A percentile compares a stretch with the other conserved stretches of the same genome.
These are phyloP conservation scores for Ceratocystis diversiconidia DNA, from an alignment of 2,329 filamentous ascomycete genomes.

Conservation along the genomic window DNA sequence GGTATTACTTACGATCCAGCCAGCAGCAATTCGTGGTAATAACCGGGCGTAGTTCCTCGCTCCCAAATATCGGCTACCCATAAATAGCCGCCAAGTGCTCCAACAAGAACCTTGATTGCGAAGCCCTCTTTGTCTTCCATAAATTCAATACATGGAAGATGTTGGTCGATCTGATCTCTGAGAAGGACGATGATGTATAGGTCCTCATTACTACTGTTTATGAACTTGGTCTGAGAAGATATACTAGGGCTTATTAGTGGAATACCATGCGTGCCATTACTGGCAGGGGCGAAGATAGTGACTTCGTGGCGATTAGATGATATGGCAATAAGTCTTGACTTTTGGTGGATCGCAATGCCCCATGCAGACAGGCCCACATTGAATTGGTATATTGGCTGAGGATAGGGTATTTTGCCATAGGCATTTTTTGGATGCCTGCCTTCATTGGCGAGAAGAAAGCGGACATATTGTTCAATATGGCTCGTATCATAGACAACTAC, in stretches of 20 bases:
- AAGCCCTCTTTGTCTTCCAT: conserved; percentile 32
- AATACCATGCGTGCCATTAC: conserved; percentile 14
- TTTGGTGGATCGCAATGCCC: conserved; percentile 14
- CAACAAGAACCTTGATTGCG: conserved; percentile 36
- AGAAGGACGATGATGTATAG: background rate
- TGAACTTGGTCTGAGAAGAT: background rate
- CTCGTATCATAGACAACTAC: conserved; percentile 55
- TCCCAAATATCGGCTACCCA: conserved; percentile 43
- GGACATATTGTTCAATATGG: conserved; percentile 33
- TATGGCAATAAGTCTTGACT: conserved; percentile 29
- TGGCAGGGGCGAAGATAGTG: conserved; percentile 36
- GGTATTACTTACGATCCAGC: background rate
- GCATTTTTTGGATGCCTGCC: background rate
- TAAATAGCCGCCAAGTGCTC: conserved; percentile 35
- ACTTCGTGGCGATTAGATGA: conserved; percentile 55
- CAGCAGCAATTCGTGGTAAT: background rate
- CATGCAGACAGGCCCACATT: conserved; percentile 9
- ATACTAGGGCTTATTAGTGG: background rate
- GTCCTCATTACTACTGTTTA: background rate
- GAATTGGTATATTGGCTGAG: conserved; percentile 48
- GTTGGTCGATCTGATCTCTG: conserved; percentile 21
- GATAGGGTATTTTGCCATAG: background rate
- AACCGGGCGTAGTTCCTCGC: conserved; percentile 15
- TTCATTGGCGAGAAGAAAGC: conserved; percentile 19
- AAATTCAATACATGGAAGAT: conserved; percentile 42